These are phyloP conservation scores for Fomitopsis pinicola DNA, from an alignment of 1,284 basidiomycete genomes.

Conservation along the genomic window DNA sequence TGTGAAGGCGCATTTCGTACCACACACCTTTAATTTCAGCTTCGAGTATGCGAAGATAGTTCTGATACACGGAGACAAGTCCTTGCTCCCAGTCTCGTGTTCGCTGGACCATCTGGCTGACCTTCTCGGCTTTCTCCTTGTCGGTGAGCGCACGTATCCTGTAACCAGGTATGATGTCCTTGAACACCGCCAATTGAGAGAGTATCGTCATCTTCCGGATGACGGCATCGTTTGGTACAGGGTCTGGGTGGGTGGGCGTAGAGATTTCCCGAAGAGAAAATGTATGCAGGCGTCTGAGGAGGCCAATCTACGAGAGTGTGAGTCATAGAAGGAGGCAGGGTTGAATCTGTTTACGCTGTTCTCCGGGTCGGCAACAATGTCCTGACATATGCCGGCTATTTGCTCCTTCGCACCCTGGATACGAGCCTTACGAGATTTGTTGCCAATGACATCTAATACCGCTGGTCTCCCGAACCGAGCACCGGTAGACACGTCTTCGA, in stretches of 20 bases:
- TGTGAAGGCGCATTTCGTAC: slow-evolving; percentile 1
- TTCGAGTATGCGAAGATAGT: slow-evolving; percentile 84
- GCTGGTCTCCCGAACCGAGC: slow-evolving; percentile 80
- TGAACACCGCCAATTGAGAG: slow-evolving; percentile 92
- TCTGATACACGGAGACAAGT: slow-evolving; percentile 87
- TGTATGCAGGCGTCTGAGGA: slow-evolving; percentile 81
- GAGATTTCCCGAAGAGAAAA: slow-evolving; percentile 76
- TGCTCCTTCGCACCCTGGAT: slow-evolving; percentile 86
- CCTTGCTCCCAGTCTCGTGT: slow-evolving; percentile 97
- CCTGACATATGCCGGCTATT: slow-evolving; percentile 85
- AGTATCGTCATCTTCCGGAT: slow-evolving; percentile 88
- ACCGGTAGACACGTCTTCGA: slow-evolving; percentile 72
- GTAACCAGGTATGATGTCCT: slow-evolving; percentile 92
- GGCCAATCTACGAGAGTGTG: slow-evolving; percentile 56
- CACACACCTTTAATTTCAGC: slow-evolving; percentile 78
- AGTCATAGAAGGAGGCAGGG: slow-evolving; percentile 10
- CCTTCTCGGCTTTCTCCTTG: slow-evolving; percentile 88
- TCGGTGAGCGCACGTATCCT: slow-evolving; percentile 88
- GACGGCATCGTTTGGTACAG: slow-evolving; percentile 73
- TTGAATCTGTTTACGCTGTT: slow-evolving; percentile 51
- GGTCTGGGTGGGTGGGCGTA: slow-evolving; percentile 59
- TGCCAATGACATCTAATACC: slow-evolving; percentile 70
- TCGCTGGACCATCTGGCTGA: slow-evolving; percentile 88
- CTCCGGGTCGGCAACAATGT: slow-evolving; percentile 84
- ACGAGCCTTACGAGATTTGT: slow-evolving; percentile 62